A percentile compares a stretch with the other conserved stretches of the same genome.
These are phyloP conservation scores for Globisporangium camurandrum DNA, from an alignment of 352 stramenopile species.

Conservation along the genomic window DNA sequence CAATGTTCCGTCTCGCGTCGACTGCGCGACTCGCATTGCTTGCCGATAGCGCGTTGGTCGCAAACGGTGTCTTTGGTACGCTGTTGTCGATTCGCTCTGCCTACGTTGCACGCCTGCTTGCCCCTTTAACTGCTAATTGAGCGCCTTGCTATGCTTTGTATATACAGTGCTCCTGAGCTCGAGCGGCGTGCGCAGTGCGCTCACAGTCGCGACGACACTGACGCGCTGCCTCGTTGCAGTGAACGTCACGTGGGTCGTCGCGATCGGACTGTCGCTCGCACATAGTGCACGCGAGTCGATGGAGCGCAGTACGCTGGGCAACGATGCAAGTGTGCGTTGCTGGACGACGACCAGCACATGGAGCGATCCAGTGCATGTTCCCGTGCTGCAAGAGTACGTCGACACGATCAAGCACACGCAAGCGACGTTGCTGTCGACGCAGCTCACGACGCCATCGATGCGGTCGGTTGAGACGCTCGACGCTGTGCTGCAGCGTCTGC, in stretches of 20 bases:
- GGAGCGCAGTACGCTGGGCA: not conserved
- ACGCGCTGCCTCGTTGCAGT: slow-evolving; percentile 33
- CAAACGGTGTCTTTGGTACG: slow-evolving; percentile 43
- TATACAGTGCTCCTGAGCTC: slow-evolving; percentile 39
- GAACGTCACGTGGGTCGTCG: slow-evolving; percentile 25
- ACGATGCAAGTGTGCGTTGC: slow-evolving; percentile 6
- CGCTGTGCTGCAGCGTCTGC: slow-evolving; percentile 14
- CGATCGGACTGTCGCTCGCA: slow-evolving; percentile 13
- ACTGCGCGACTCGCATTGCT: slow-evolving; percentile 28
- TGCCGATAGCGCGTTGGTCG: slow-evolving; percentile 30
- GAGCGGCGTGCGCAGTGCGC: slow-evolving; percentile 46
- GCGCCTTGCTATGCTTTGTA: not conserved
- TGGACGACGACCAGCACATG: slow-evolving; percentile 3
- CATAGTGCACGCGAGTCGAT: slow-evolving; percentile 9
- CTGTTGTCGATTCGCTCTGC: not conserved
- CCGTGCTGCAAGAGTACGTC: slow-evolving; percentile 22
- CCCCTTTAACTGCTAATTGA: too few relatives aligned
- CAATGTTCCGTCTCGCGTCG: slow-evolving; percentile 27
- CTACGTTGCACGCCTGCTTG: too few relatives aligned
- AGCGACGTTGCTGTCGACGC: slow-evolving; percentile 12
- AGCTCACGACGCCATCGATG: slow-evolving; percentile 28
- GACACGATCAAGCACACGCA: slow-evolving; percentile 19
- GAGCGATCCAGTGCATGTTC: slow-evolving; percentile 8
- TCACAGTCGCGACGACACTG: slow-evolving; percentile 56
- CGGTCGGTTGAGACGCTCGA: slow-evolving; percentile 19